Conservation (phyloP, 140 eudicot species). For the Cichorium intybus region DNA sequence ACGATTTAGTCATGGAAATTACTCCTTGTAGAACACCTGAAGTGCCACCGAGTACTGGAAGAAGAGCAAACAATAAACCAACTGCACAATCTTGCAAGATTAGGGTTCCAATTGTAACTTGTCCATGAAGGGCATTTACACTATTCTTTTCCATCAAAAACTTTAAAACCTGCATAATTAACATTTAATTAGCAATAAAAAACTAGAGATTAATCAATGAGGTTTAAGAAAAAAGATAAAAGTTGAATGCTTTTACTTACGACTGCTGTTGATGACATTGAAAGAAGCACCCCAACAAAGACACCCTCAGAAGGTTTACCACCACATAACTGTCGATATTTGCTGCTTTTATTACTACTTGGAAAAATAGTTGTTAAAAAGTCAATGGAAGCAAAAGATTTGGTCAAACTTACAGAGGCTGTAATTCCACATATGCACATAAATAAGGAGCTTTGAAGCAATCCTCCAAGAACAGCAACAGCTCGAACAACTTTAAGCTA, state of each 20-base stretch:
- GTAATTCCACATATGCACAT: slow-evolving; percentile 93
- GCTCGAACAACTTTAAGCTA: slow-evolving; percentile 97
- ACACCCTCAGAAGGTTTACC: slow-evolving; percentile 90
- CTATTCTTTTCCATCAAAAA: slow-evolving; percentile 93
- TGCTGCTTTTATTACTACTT: slow-evolving; percentile 9
- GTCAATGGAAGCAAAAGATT: slow-evolving; percentile 2
- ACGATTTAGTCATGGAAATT: slow-evolving; percentile 98
- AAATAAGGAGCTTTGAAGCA: slow-evolving; percentile 78
- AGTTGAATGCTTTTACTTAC: slow-evolving; percentile 34
- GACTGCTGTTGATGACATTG: slow-evolving; percentile 99
- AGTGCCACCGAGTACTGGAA: slow-evolving; percentile 95
- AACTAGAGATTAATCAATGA: background rate
- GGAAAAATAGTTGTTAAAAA: background rate
- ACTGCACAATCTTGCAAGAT: slow-evolving; percentile 97
- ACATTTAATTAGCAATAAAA: slow-evolving; percentile 16
- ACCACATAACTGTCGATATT: slow-evolving; percentile 73
- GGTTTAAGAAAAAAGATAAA: slow-evolving; percentile 2
- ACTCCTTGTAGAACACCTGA: slow-evolving; percentile 90
- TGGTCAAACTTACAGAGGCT: slow-evolving; percentile 66
- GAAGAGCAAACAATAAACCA: slow-evolving; percentile 93
- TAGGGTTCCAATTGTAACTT: slow-evolving; percentile 94
- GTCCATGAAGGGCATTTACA: slow-evolving; percentile 86
- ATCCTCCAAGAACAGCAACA: slow-evolving; percentile 93
- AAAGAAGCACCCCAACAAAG: slow-evolving; percentile 88
- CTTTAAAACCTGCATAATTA: slow-evolving; percentile 57